Evolutionary conservation across 1,284 basidiomycete species (phyloP), one percentile per base, ranked within the genome.

Genomic region (Volvariella volvacea): DNA sequence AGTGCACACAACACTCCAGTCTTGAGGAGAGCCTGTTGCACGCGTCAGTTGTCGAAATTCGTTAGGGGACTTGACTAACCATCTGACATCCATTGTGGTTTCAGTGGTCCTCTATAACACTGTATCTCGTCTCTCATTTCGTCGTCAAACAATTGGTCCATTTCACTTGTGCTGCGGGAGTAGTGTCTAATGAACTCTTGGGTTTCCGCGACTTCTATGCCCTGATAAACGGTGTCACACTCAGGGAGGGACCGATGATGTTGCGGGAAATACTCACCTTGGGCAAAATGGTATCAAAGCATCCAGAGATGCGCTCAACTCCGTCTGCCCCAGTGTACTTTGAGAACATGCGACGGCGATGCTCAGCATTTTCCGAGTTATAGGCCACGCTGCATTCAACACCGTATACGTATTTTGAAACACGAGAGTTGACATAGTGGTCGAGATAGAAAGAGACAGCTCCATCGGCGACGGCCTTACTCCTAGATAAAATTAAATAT

Each of bases 71-170:
- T 65, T 19, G 66, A 56, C 19, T 73, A 68, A 0, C 56, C 52
- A 47, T 77, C 71, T 1, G 57, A 64, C 76, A 75, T 79, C 14
- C 52, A 52, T 15, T 71, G 72, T 22, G 59, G 54, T 3, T 33
- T 32, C 3, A 52, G 43, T 9, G 46, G 47, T 0, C 76, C 76
- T 22, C 63, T 58, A 47, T 78, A 78, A 36, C 66, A 67, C 25
- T 61, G 47, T 4, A 74, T 56, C 14, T 65, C 58, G 0, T 52
- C 51, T 0, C 46, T 39, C 12, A 70, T 6, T 16, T 36, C 34
- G 7, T 15, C 53, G 42, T 12, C 52, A 47, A 15, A 47, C 37
- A n/a, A n/a, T n/a, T 36, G 46, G 16, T 47, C 22, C 12, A 25
- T 16, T 22, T 52, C 10, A 61, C 50, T 22, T 59, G 52, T 8